Base-by-base conservation (phyloP, 768 basidiomycete genomes). In the Neoboletus magnificus region DNA sequence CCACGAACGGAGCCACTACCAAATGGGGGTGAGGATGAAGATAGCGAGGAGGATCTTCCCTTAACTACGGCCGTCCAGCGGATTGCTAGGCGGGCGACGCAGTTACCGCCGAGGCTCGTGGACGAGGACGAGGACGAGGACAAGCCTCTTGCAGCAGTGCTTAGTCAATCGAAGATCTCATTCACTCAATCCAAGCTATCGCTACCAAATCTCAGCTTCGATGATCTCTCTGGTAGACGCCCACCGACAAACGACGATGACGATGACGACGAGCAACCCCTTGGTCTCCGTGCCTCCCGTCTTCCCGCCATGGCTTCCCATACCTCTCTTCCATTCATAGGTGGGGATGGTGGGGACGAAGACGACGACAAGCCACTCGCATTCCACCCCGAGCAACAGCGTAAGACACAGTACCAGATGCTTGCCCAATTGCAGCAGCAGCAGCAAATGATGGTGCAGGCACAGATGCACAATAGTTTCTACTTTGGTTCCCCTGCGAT, bases 31-130 rank as follows among this genome's bases (percentile, higher is more conserved):
- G 64, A 62, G 18, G 79, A 77, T 48, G 79, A 79, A 20, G 82
- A 84, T 58, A 89, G 87, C 57, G 91, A 91, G 50, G 91, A 93
- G 60, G 91, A 93, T 71, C 61, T 91, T 41, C 92, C 92, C 3
- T 76, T 93, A 10, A 82, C 84, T 25, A 82, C 81, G 3, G 82
- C 86, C 9, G 73, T 84, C n/a, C 74, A 76, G 52, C 80, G 81
- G 35, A 82, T 77, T n/a, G 72, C 72, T 22, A 78, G 78, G 55
- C 80, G 83, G 45, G 74, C 70, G 25, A 73, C 71, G 11, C 62
- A 71, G 35, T 54, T 62, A 35, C 58, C 64, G 56, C 65, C 61
- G 36, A 44, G 39, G 29, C 30, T 58, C 32, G 4, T 49, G 29
- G 63, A 84, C 66, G 30, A 81, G 79, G 48, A 82, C 78, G 79